Base-by-base conservation (phyloP, 129 eudicot genomes). In the Helianthus tuberosus region DNA sequence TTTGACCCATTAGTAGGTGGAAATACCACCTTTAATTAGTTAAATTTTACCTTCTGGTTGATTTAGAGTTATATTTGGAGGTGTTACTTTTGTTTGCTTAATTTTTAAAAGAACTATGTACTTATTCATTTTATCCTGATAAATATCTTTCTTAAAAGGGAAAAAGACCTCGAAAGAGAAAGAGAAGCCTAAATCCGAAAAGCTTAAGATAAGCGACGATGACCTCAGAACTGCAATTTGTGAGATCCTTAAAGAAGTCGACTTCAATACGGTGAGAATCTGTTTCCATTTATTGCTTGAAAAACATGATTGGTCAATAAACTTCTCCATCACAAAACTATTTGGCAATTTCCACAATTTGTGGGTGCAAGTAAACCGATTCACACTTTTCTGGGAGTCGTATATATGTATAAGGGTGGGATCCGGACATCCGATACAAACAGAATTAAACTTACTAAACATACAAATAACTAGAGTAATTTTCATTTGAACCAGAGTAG, bases 171-270 rank as follows among this genome's bases (percentile, higher is more conserved):
- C 71, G 72, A 88, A 88, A 90, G 66, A 83, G 89, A 57, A 62
- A 54, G 93, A 87, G 62, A 89, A 86, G 70, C 57, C 89, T 32
- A 87, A 89, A 64, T 87, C 75, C 41, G 91, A 85, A 32, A 94
- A 84, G 75, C 15, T 43, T 55, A 83, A 62, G 77, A 89, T 88
- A 58, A 90, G 75, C 53, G 93, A 94, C 51, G 87, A 90, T n/a
- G 92, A 94, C 44, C 91, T 94, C 12, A 86, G 80, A 72, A 75
- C 39, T 15, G 93, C 97, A 17, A 87, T 94, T 39, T 86, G 91
- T 41, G 98, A 88, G 78, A 86, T 86, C 76, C 97, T 94, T 14
- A 86, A 90, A 77, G 96, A 88, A 79, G 98, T 91, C 15, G 98
- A 94, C 87, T 94, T 94, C 84, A 90, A 94, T 59, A 94, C 98